Evolutionary conservation across 2,329 filamentous ascomycete species (phyloP).

Genomic region (Phyllosticta ampelicida): DNA sequence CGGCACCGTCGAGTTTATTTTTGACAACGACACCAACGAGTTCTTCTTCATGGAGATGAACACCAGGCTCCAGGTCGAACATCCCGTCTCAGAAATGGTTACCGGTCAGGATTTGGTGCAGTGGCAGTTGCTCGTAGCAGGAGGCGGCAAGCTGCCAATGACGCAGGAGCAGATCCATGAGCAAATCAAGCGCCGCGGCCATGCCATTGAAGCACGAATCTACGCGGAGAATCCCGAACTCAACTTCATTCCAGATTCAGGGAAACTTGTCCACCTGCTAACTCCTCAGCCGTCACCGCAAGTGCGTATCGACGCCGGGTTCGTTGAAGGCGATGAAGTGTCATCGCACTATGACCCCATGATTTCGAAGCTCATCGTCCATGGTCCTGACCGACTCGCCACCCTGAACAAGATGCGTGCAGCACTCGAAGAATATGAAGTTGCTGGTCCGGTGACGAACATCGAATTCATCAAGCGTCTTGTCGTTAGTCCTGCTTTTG

Average conservation of each 20-base stretch:
- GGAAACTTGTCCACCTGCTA: conserved; percentile 70
- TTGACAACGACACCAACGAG: conserved; percentile 54
- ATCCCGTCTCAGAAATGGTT: conserved; percentile 80
- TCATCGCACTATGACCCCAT: conserved; percentile 96
- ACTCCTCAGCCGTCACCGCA: conserved; percentile 60
- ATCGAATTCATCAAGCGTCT: conserved; percentile 92
- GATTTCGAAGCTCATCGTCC: conserved; percentile 95
- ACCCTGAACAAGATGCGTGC: conserved; percentile 73
- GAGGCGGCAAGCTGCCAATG: conserved; percentile 55
- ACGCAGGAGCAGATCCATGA: conserved; percentile 55
- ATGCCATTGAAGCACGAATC: conserved; percentile 90
- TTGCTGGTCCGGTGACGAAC: conserved; percentile 87
- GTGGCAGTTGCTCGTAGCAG: conserved; percentile 87
- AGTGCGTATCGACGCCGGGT: conserved; percentile 86
- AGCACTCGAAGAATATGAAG: conserved; percentile 79
- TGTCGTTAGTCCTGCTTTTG: conserved; percentile 70
- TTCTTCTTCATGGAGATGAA: conserved; percentile 68
- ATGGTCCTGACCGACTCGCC: conserved; percentile 64
- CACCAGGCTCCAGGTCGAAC: conserved; percentile 86
- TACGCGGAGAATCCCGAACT: conserved; percentile 91
- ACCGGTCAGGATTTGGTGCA: conserved; percentile 73
- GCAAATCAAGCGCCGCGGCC: conserved; percentile 63
- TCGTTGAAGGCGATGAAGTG: conserved; percentile 81
- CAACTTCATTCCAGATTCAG: conserved; percentile 91
- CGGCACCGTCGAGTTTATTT: conserved; percentile 59